Evolutionary conservation across 73 alveolate species (phyloP).

Genomic region (Paramecium caudatum): DNA sequence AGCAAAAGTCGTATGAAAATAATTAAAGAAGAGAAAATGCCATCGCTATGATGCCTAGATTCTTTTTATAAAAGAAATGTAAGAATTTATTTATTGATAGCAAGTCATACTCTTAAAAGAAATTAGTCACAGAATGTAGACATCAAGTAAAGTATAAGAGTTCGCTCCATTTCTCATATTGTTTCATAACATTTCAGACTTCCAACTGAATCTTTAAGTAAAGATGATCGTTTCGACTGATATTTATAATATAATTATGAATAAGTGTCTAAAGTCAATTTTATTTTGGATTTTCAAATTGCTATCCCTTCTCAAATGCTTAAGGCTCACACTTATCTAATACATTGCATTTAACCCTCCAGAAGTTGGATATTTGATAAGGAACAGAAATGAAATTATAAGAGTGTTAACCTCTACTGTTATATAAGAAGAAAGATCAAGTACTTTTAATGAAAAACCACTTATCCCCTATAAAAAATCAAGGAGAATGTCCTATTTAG

Average conservation of each 20-base stretch:
- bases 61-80: constrained; percentile 4
- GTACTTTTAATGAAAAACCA: neutral
- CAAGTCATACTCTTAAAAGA: neutral
- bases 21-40: neutral
- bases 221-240: constrained; percentile 20
- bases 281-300: neutral
- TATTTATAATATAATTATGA: neutral
- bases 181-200: neutral
- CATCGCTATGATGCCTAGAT: neutral
- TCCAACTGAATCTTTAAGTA: neutral
- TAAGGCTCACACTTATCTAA: neutral
- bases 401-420: neutral
- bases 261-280: neutral
- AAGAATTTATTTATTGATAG: constrained; percentile 9
- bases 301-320: neutral
- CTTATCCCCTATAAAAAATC: neutral
- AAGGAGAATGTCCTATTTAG: neutral
- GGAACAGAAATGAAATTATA: constrained; percentile 34
- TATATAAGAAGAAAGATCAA: neutral
- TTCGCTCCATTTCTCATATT: neutral
- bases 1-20: neutral
- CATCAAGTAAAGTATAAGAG: neutral
- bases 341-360: constrained; percentile 36
- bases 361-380: constrained; percentile 43
- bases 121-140: neutral